Percentiles rank a stretch among this genome's conserved stretches.
Conservation (phyloP, 2,329 filamentous ascomycete genomes). For the Alternaria viburni region DNA sequence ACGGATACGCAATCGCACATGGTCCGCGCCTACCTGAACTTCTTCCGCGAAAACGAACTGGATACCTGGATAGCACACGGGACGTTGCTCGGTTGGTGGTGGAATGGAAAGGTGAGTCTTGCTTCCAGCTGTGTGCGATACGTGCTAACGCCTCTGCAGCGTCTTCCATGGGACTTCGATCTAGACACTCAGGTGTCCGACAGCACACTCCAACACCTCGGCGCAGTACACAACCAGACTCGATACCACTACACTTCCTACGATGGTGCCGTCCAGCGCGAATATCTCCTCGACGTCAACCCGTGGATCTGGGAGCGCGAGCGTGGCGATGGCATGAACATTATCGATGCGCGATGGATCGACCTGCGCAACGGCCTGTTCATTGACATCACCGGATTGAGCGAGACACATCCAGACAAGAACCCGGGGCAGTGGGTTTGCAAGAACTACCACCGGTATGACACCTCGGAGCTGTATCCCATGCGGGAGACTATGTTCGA, state of each 20-base stretch:
- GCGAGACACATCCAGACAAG: constrained; percentile 66
- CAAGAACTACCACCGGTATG: constrained; percentile 80
- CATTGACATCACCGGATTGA: constrained; percentile 81
- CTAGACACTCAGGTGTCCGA: constrained; percentile 79
- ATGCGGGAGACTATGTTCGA: constrained; percentile 77
- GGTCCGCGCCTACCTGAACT: constrained; percentile 74
- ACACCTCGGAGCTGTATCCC: constrained; percentile 74
- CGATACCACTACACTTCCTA: constrained; percentile 54
- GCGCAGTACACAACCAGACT: constrained; percentile 71
- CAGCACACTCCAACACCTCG: constrained; percentile 70
- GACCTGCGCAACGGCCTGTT: constrained; percentile 77
- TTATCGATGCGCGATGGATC: constrained; percentile 87
- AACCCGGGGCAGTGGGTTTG: constrained; percentile 74
- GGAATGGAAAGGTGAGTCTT: constrained; percentile 68
- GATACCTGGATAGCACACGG: constrained; percentile 90
- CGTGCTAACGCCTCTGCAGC: constrained; percentile 52
- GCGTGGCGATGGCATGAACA: constrained; percentile 72
- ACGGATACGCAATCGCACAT: constrained; percentile 71
- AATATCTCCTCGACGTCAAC: constrained; percentile 79
- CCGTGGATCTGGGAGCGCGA: constrained; percentile 68
- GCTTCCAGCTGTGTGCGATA: not conserved
- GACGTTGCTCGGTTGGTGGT: constrained; percentile 87
- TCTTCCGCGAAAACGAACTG: constrained; percentile 67
- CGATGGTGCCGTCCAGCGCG: constrained; percentile 50
- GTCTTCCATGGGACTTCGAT: constrained; percentile 86